Evolutionary conservation across 345 rosid genomes (phyloP).

Genomic region (Excoecaria agallocha): DNA sequence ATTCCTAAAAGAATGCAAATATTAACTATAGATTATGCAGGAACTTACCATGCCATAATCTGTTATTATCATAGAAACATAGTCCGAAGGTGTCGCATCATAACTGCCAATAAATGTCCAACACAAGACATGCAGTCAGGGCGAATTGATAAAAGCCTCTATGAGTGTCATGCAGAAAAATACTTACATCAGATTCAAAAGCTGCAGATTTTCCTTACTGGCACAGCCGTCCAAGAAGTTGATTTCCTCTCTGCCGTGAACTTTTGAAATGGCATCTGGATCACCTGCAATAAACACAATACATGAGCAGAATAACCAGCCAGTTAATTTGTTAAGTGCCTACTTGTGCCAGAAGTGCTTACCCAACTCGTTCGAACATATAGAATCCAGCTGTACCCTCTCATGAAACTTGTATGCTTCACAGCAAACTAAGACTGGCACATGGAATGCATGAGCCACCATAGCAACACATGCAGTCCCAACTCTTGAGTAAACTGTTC

Average conservation of each 20-base stretch:
- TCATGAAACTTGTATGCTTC: conserved; percentile 96
- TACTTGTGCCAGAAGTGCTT: conserved; percentile 24
- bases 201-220: conserved; percentile 65
- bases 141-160: conserved; percentile 12
- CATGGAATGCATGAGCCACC: conserved; percentile 82
- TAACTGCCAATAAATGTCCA: conserved; percentile 48
- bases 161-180: not conserved
- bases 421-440: conserved; percentile 91
- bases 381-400: conserved; percentile 94
- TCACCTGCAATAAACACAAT: conserved; percentile 54
- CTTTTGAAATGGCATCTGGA: conserved; percentile 77
- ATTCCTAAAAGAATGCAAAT: not conserved
- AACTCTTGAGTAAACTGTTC: conserved; percentile 88
- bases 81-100: conserved; percentile 91
- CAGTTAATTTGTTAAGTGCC: not conserved
- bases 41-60: conserved; percentile 94
- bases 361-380: conserved; percentile 96
- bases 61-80: conserved; percentile 82
- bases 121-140: conserved; percentile 17
- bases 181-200: conserved; percentile 71
- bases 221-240: conserved; percentile 53
- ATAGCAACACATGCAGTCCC: conserved; percentile 97
- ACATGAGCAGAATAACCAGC: conserved; percentile 4
- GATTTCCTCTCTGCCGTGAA: conserved; percentile 64
- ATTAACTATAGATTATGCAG: not conserved